Conservation (phyloP, 2,329 filamentous ascomycete species). For the Botrytis fabae region DNA sequence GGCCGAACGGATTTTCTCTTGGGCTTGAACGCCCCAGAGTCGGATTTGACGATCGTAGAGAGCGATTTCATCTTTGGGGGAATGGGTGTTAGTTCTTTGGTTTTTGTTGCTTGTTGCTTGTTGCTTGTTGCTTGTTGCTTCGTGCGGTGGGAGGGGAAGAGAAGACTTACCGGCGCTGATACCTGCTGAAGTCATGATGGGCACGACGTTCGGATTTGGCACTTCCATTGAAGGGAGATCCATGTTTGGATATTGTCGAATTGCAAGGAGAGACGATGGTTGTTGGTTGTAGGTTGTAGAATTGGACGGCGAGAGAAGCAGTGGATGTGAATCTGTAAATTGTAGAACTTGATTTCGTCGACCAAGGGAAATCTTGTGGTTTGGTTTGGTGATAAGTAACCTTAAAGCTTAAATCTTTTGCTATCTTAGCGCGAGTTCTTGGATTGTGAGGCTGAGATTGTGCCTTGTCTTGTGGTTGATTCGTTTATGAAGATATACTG, state of each 20-base stretch:
- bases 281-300: background rate
- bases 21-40: constrained; percentile 93
- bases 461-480: background rate
- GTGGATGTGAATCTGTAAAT: background rate
- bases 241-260: background rate
- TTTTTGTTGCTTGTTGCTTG: background rate
- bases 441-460: constrained; percentile 3
- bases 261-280: background rate
- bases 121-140: background rate
- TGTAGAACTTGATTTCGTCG: background rate
- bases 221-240: constrained; percentile 10
- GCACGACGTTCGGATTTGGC: constrained; percentile 11
- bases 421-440: background rate
- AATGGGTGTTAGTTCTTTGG: background rate
- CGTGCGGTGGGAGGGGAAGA: background rate
- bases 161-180: constrained; percentile 43
- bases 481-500: background rate
- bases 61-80: constrained; percentile 78
- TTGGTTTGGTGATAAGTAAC: constrained; percentile 3
- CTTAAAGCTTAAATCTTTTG: background rate
- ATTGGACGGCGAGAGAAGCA: background rate
- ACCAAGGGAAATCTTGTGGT: background rate
- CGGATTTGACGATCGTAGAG: constrained; percentile 97
- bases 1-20: constrained; percentile 86
- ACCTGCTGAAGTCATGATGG: constrained; percentile 28